Evolutionary conservation across 73 alveolate species (phyloP).

Genomic region (Urostyla sp.): DNA sequence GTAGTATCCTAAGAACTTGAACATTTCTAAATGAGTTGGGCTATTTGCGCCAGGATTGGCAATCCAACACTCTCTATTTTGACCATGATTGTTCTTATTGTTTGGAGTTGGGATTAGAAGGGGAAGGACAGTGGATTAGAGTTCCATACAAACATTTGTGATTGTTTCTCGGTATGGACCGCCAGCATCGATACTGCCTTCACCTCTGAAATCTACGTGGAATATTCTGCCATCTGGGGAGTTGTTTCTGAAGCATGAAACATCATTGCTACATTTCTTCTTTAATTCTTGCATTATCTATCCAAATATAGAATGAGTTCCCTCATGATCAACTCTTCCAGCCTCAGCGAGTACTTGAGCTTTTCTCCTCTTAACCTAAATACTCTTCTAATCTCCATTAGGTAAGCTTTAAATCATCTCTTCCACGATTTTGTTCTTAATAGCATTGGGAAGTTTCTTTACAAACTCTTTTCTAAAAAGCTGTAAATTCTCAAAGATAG

Average conservation of each 20-base stretch:
- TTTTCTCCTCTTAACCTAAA: slow-evolving; percentile 63
- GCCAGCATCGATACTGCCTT: slow-evolving; percentile 94
- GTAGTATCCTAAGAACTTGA: slow-evolving; percentile 86
- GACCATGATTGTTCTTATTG: slow-evolving; percentile 88
- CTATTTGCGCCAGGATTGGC: slow-evolving; percentile 88
- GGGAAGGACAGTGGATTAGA: slow-evolving; percentile 80
- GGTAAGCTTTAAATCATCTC: slow-evolving; percentile 9
- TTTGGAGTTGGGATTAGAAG: slow-evolving; percentile 92
- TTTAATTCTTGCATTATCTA: slow-evolving; percentile 55
- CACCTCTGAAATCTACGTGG: slow-evolving; percentile 84
- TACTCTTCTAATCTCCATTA: slow-evolving; percentile 11
- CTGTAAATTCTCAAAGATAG: slow-evolving; percentile 22
- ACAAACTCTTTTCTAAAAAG: too few relatives aligned
- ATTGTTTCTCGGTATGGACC: slow-evolving; percentile 94
- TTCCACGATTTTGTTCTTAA: too few relatives aligned
- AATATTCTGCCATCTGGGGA: slow-evolving; percentile 47
- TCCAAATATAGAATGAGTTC: slow-evolving; percentile 74
- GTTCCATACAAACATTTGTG: slow-evolving; percentile 87
- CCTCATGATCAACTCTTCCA: slow-evolving; percentile 74
- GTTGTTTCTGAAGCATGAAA: slow-evolving; percentile 48
- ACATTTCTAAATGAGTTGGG: slow-evolving; percentile 86
- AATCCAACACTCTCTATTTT: slow-evolving; percentile 89
- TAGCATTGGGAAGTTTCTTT: too few relatives aligned
- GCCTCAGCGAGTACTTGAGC: slow-evolving; percentile 68
- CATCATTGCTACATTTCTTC: background rate